Percentiles rank a stretch among this genome's conserved stretches.
Conservation (phyloP, 345 rosid genomes). For the Ceriops decandra region DNA sequence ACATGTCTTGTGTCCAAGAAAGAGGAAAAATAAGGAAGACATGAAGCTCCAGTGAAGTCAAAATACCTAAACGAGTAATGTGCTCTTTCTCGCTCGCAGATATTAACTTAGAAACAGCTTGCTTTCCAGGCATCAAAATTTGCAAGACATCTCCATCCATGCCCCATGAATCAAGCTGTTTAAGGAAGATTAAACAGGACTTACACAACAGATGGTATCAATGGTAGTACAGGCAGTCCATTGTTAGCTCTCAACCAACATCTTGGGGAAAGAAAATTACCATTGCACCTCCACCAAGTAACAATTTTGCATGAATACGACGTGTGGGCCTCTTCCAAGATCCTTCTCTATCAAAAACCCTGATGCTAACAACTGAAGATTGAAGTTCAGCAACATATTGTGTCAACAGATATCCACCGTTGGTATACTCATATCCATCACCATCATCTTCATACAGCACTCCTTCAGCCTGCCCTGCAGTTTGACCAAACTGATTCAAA, state of each 20-base stretch:
- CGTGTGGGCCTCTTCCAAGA: conserved; percentile 78
- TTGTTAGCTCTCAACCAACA: too few relatives aligned
- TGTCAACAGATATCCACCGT: conserved; percentile 60
- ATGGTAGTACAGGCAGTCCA: background rate
- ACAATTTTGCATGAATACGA: conserved; percentile 57
- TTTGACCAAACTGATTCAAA: conserved; percentile 5
- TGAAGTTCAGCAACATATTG: conserved; percentile 60
- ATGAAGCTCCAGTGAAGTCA: conserved; percentile 1
- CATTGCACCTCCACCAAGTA: conserved; percentile 80
- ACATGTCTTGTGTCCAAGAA: background rate
- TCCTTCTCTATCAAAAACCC: conserved; percentile 63
- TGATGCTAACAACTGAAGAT: conserved; percentile 54
- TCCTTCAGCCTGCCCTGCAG: conserved; percentile 69
- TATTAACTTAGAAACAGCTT: conserved; percentile 39
- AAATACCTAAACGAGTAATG: conserved; percentile 54
- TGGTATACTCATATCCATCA: conserved; percentile 74
- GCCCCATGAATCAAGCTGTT: conserved; percentile 77
- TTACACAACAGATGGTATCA: background rate
- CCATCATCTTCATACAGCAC: conserved; percentile 80
- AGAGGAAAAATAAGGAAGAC: background rate
- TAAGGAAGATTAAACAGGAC: conserved; percentile 6
- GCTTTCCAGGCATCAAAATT: conserved; percentile 54
- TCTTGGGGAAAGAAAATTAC: conserved; percentile 29
- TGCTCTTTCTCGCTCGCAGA: conserved; percentile 45
- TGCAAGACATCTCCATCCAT: conserved; percentile 72